Evolutionary conservation across 2,329 filamentous ascomycete genomes (phyloP).

Genomic region (Amauroascus verrucosus): DNA sequence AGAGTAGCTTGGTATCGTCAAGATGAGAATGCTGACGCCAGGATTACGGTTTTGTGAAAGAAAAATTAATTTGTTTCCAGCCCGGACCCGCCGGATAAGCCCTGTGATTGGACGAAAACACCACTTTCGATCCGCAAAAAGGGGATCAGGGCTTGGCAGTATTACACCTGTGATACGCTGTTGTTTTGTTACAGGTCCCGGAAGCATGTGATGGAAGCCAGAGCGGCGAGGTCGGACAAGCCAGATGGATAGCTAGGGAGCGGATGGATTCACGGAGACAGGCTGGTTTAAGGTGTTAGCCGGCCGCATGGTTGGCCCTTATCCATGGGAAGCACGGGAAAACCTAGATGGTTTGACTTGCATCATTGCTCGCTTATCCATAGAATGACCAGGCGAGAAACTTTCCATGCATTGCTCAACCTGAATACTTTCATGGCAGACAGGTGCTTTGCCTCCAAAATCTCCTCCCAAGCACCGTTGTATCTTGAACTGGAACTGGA

Average conservation of each 20-base stretch:
- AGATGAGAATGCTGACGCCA: neutral
- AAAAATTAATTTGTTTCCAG: slow-evolving; percentile 5
- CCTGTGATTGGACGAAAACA: no score
- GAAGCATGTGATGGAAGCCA: neutral
- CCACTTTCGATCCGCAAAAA: slow-evolving; percentile 6
- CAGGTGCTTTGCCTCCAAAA: no score
- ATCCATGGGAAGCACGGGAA: neutral
- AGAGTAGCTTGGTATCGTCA: neutral
- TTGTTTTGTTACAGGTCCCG: neutral
- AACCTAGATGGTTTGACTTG: neutral
- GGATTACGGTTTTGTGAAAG: neutral
- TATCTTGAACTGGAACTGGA: no score
- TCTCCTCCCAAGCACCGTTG: no score
- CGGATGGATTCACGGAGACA: neutral
- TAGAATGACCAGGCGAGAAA: neutral
- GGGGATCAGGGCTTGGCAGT: neutral
- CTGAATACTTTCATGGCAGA: no score
- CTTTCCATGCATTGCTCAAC: no score
- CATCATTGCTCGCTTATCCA: neutral
- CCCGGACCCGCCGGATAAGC: no score
- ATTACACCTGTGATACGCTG: neutral
- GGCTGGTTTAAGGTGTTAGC: no score
- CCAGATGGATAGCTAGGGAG: neutral
- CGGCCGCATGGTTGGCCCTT: no score
- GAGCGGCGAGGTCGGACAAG: no score